These are phyloP conservation scores for Drosera capensis DNA, from an alignment of 148 eudicot genomes.

Conservation along the genomic window DNA sequence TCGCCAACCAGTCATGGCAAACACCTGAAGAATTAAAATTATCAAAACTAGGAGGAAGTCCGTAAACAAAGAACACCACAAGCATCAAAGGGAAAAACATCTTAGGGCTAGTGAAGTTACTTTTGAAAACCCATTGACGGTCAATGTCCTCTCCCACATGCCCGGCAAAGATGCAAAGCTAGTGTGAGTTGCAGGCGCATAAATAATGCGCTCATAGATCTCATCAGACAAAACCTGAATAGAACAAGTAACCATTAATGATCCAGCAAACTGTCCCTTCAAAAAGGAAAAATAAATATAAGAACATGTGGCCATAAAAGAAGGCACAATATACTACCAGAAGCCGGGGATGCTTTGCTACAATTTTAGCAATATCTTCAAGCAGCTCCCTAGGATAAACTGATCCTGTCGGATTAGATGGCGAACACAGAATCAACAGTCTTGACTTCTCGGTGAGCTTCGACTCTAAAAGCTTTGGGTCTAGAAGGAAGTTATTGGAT, in stretches of 20 bases:
- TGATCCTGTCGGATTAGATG: slow-evolving; percentile 88
- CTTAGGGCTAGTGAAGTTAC: slow-evolving; percentile 17
- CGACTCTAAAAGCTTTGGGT: slow-evolving; percentile 72
- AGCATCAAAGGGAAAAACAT: not conserved
- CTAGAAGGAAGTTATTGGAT: slow-evolving; percentile 64
- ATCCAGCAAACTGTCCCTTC: too few species aligned
- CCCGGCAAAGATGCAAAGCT: slow-evolving; percentile 98
- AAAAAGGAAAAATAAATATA: too few species aligned
- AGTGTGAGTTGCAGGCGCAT: slow-evolving; percentile 83
- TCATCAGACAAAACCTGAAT: slow-evolving; percentile 83
- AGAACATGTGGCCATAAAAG: not conserved
- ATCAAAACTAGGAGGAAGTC: not conserved
- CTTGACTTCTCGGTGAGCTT: slow-evolving; percentile 73
- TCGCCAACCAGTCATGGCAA: slow-evolving; percentile 99
- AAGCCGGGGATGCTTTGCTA: slow-evolving; percentile 74
- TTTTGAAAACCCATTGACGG: slow-evolving; percentile 95
- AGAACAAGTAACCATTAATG: too few species aligned
- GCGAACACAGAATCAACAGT: slow-evolving; percentile 79
- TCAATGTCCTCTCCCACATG: slow-evolving; percentile 96
- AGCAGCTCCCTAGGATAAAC: slow-evolving; percentile 74
- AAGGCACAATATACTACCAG: slow-evolving; percentile 35
- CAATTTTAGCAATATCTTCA: slow-evolving; percentile 69
- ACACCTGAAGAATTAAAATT: slow-evolving; percentile 34
- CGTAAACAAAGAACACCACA: not conserved
- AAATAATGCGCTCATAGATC: slow-evolving; percentile 85